Evolutionary conservation across 2,329 filamentous ascomycete species (phyloP).

Genomic region (Colletotrichum orchidophilum): DNA sequence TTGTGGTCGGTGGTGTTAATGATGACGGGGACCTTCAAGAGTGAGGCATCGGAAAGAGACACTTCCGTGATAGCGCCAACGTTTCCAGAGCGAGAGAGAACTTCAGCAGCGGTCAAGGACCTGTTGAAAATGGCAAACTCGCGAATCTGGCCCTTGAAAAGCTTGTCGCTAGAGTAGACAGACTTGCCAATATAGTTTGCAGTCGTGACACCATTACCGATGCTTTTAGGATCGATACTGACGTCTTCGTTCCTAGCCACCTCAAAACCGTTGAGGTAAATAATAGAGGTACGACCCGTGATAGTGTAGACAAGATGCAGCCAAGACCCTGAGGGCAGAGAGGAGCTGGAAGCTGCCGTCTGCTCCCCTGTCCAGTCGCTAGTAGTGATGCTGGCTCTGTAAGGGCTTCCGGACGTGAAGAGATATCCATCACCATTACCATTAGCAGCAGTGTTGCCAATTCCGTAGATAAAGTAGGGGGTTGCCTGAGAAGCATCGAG

Average conservation of each 20-base stretch:
- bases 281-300: conserved; percentile 33
- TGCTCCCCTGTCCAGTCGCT: conserved; percentile 36
- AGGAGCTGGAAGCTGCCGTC: conserved; percentile 24
- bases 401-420: conserved; percentile 37
- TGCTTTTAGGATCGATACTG: conserved; percentile 25
- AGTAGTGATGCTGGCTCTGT: conserved; percentile 36
- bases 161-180: conserved; percentile 35
- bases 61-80: conserved; percentile 28
- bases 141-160: conserved; percentile 37
- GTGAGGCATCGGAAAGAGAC: conserved; percentile 24
- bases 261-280: conserved; percentile 47
- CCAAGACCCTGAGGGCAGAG: conserved; percentile 36
- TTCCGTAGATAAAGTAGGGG: conserved; percentile 39
- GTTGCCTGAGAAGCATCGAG: conserved; percentile 35
- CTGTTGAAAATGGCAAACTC: conserved; percentile 38
- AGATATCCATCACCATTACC: conserved; percentile 37
- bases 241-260: conserved; percentile 26
- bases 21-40: conserved; percentile 34
- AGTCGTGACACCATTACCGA: conserved; percentile 36
- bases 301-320: conserved; percentile 36
- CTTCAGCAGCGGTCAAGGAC: conserved; percentile 35
- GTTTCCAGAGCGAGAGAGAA: conserved; percentile 28
- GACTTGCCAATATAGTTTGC: conserved; percentile 39
- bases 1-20: conserved; percentile 28
- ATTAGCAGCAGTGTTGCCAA: conserved; percentile 36